Conservation (phyloP, 345 rosid species). For the Triadica sebifera region DNA sequence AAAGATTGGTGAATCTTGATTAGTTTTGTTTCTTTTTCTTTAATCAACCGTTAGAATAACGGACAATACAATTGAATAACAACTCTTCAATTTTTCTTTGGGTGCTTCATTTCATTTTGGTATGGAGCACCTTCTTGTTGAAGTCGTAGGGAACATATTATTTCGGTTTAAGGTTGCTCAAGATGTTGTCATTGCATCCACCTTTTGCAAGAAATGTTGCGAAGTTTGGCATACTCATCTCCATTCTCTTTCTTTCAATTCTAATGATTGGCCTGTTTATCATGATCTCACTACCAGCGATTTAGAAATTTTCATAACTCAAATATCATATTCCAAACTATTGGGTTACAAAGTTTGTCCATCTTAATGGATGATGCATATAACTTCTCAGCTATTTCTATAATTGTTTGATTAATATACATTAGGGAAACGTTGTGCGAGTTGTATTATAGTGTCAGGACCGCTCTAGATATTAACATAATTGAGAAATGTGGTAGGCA, state of each 20-base stretch:
- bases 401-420: conserved; percentile 79
- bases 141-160: conserved; percentile 86
- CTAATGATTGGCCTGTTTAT: conserved; percentile 56
- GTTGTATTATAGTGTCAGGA: conserved; percentile 57
- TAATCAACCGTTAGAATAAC: no score
- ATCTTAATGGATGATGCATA: conserved; percentile 61
- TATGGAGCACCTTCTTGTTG: conserved; percentile 85
- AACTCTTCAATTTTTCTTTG: background rate
- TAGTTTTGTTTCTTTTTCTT: no score
- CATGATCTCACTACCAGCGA: conserved; percentile 46
- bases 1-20: no score
- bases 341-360: conserved; percentile 57
- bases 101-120: conserved; percentile 2
- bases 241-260: conserved; percentile 64
- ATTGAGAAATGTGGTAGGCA: conserved; percentile 77
- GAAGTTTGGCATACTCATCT: conserved; percentile 69
- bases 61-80: background rate
- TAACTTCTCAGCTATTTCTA: conserved; percentile 61
- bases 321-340: conserved; percentile 7
- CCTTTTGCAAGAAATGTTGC: conserved; percentile 76
- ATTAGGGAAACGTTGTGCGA: conserved; percentile 62
- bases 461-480: conserved; percentile 60
- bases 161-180: conserved; percentile 72
- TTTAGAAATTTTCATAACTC: conserved; percentile 71
- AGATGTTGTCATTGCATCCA: conserved; percentile 77